Base-by-base conservation (phyloP, 108 stramenopile genomes). In the Skeletonema menzelii region DNA sequence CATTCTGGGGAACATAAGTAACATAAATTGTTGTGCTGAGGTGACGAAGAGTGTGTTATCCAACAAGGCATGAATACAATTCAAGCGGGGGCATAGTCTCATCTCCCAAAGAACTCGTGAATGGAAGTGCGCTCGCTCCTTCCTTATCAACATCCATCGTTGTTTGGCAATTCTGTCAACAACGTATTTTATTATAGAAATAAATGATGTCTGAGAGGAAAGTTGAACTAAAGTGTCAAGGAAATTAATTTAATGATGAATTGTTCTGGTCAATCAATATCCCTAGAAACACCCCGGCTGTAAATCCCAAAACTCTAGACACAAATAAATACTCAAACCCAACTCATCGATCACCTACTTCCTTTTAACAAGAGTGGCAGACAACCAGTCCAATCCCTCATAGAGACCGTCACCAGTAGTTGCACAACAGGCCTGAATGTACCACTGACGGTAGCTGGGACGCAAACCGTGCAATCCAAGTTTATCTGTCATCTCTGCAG, bases 391-490 rank as follows among this genome's bases (percentile, higher is more conserved):
- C 72, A 98, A 84, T 64, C 98, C 98, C 84, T 98, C 98, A 76
- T 98, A 98, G 22, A 98, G 92, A 65, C 98, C 98, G 63, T 97
- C 96, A 42, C 98, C 98, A 32, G 93, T 96, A 27, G 97, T 97
- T 24, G 98, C 98, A 75, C 97, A 97, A 86, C 97, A 98, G 17
- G 97, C 95, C 87, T 99, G 98, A 67, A 99, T 97, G 83, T 93
- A 98, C 98, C 98, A 99, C 85, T 95, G 96, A 73, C 97, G 87
- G 63, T 94, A 91, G 38, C 88, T 89, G 42, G 92, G 92, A 63
- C 97, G 95, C 53, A 99, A 83, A 27, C 87, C 86, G 71, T 96
- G 93, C 60, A 99, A 87, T 59, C 95, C 95, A 61, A 99, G 88
- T 82, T 95, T 94, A 67, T 96, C 91, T 1, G 97, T 96, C 89